phyloP scores from a whole-genome alignment of 495 filamentous ascomycete species.

The Mytilinidion resinicola region DNA sequence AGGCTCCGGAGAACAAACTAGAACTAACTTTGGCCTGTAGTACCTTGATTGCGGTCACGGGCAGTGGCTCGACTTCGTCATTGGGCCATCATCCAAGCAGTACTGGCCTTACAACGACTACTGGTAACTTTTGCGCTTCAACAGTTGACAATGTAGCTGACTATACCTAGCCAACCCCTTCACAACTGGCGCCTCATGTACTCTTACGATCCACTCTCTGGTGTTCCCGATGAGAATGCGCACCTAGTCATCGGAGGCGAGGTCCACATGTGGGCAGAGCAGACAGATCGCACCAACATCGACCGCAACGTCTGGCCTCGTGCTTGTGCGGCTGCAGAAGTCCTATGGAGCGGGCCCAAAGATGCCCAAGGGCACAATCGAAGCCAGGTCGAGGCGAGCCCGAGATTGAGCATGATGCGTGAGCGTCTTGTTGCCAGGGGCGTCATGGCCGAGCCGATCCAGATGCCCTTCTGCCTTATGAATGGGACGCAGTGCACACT shows the following conservation, averaged over 20 bases:
- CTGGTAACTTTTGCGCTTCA: constrained; percentile 39
- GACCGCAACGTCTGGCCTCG: constrained; percentile 72
- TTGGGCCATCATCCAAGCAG: constrained; percentile 35
- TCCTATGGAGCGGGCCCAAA: constrained; percentile 64
- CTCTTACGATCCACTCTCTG: constrained; percentile 61
- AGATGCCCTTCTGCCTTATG: constrained; percentile 49
- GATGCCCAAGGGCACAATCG: constrained; percentile 57
- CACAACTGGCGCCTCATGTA: constrained; percentile 78
- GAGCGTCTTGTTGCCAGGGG: constrained; percentile 64
- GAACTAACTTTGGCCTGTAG: constrained; percentile 31
- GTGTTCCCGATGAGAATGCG: constrained; percentile 49
- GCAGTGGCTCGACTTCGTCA: constrained; percentile 63
- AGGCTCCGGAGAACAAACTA: background rate
- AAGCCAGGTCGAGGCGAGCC: constrained; percentile 57
- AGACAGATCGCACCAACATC: constrained; percentile 62
- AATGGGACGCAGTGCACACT: constrained; percentile 33
- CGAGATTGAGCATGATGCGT: constrained; percentile 61
- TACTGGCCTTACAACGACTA: constrained; percentile 70
- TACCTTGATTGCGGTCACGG: constrained; percentile 79
- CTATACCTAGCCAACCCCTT: constrained; percentile 38
- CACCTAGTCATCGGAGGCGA: constrained; percentile 71
- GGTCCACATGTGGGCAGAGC: constrained; percentile 70
- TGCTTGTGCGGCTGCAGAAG: constrained; percentile 61
- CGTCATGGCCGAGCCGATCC: constrained; percentile 52
- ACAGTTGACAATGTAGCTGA: too few species aligned